Percentiles rank a stretch among this genome's conserved stretches.
Evolutionary conservation across 345 rosid genomes (phyloP).

Genomic region (Hypericum androsaemum): DNA sequence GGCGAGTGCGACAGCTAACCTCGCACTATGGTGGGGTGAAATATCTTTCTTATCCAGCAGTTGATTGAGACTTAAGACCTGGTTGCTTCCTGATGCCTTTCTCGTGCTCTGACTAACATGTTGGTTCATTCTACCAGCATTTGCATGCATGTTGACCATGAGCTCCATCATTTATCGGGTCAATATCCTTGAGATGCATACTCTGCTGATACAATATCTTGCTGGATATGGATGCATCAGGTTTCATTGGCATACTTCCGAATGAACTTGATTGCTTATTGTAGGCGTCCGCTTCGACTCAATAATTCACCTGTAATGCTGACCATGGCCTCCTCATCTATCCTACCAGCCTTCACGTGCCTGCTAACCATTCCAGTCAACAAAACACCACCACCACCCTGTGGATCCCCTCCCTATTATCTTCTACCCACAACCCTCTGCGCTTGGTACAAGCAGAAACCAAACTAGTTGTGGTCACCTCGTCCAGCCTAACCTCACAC

Average conservation of each 20-base stretch:
- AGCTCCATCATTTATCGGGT: conserved; percentile 16
- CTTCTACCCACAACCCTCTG: background rate
- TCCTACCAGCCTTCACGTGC: conserved; percentile 2
- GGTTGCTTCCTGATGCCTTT: conserved; percentile 11
- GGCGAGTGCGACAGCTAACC: conserved; percentile 22
- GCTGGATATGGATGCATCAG: conserved; percentile 6
- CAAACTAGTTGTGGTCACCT: conserved; percentile 10
- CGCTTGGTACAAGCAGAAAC: conserved; percentile 5
- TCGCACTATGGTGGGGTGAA: conserved; percentile 16
- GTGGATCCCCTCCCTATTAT: background rate
- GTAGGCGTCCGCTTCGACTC: conserved; percentile 4
- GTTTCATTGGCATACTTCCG: conserved; percentile 18
- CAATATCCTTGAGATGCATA: conserved; percentile 8
- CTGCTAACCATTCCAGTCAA: conserved; percentile 6
- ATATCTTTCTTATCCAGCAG: conserved; percentile 4
- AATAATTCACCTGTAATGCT: conserved; percentile 9
- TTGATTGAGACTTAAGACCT: too few relatives aligned
- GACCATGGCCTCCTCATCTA: conserved; percentile 10
- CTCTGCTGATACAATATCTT: conserved; percentile 11
- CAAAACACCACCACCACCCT: conserved; percentile 6
- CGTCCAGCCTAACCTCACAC: conserved; percentile 9
- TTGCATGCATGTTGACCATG: conserved; percentile 11
- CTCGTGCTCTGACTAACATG: conserved; percentile 13
- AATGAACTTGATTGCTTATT: conserved; percentile 11
- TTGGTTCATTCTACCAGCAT: conserved; percentile 16